These are phyloP conservation scores for Lineolata rhizophorae DNA, from an alignment of 495 filamentous ascomycete species.

Conservation along the genomic window DNA sequence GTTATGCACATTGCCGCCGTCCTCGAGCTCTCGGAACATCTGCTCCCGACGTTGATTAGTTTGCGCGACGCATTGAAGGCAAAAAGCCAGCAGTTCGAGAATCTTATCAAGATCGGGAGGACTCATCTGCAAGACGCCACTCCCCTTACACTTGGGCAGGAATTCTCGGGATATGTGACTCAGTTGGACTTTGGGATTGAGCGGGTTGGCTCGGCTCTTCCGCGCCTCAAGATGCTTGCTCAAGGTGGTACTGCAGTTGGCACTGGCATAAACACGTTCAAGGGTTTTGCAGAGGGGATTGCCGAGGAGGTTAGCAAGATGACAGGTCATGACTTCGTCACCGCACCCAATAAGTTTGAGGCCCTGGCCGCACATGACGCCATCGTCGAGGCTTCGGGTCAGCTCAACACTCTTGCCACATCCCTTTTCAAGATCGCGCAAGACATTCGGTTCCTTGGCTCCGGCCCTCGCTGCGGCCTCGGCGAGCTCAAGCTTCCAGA, in stretches of 20 bases:
- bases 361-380: slow-evolving; percentile 94
- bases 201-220: slow-evolving; percentile 63
- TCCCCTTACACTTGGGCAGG: slow-evolving; percentile 85
- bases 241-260: slow-evolving; percentile 96
- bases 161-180: slow-evolving; percentile 93
- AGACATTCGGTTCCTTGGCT: slow-evolving; percentile 91
- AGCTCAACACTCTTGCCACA: slow-evolving; percentile 76
- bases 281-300: slow-evolving; percentile 83
- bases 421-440: slow-evolving; percentile 98
- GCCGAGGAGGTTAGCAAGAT: slow-evolving; percentile 77
- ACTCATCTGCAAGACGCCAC: slow-evolving; percentile 97
- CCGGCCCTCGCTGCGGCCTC: slow-evolving; percentile 84
- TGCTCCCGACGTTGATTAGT: slow-evolving; percentile 62
- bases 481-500: slow-evolving; percentile 84
- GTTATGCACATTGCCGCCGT: slow-evolving; percentile 99
- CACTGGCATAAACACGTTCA: slow-evolving; percentile 92
- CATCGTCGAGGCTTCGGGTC: slow-evolving; percentile 78
- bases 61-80: slow-evolving; percentile 64
- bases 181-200: slow-evolving; percentile 80
- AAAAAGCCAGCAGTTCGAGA: slow-evolving; percentile 76
- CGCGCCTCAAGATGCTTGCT: slow-evolving; percentile 66
- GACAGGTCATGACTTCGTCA: slow-evolving; percentile 83
- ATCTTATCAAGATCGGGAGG: slow-evolving; percentile 96
- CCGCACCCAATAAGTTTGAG: slow-evolving; percentile 98
- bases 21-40: slow-evolving; percentile 67